Evolutionary conservation across 441 rosid species (phyloP), one percentile per base, ranked within the genome.

Genomic region (Capsella rubella): DNA sequence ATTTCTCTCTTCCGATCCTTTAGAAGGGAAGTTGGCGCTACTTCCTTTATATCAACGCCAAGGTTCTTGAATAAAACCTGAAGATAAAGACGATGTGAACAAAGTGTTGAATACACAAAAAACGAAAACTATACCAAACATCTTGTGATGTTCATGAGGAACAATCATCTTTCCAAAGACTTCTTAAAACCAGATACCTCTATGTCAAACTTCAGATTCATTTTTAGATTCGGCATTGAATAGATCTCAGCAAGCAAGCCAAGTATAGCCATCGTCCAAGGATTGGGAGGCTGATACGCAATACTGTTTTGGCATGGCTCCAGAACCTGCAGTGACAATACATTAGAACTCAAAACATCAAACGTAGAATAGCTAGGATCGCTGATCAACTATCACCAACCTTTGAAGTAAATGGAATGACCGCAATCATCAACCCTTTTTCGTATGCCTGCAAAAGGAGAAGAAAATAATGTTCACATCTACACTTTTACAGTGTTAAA

Each of bases 211-310:
- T 93, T 96, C 56, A 96, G 92, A 77, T 96, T 96, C 99, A 96
- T 96, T 86, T 96, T 96, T 74, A 96, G 84, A 84, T 96, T 96
- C 13, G 97, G 99, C 97, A 96, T 88, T 72, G 92, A 85, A 76
- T 96, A 93, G 55, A 96, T 96, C 87, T 93, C 99, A 65, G 91
- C 86, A 31, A 96, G 92, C 70, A 96, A 82, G 71, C 97, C 95
- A 64, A 96, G 98, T 77, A 96, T 96, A 34, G 93, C 97, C 97
- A 93, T 93, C n/a, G 99, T 96, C 99, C 99, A 96, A 27, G 99
- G 99, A 82, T 96, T 96, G 52, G 99, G 99, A 65, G 99, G 99
- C 67, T 85, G 96, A 86, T 96, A 96, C 14, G 99, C 99, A 70
- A 83, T 83, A 85, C 99, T 96, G 76, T 80, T 93, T 81, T 84